Conservation (phyloP, 148 eudicot genomes). For the Nyssa sinensis region DNA sequence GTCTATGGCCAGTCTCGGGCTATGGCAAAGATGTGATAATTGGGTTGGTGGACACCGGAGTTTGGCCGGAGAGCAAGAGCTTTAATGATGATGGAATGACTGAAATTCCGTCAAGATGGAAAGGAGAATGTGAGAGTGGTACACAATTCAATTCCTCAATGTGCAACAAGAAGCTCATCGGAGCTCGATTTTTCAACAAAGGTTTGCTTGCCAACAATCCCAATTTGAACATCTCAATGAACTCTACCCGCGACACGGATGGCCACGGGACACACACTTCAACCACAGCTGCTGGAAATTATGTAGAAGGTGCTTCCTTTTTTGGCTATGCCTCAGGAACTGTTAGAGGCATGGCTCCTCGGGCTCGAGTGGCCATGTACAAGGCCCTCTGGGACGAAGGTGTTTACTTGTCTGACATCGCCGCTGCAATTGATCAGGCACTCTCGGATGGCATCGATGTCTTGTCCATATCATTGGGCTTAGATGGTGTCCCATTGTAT, state of each 20-base stretch:
- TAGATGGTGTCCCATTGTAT: constrained; percentile 31
- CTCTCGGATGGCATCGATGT: constrained; percentile 67
- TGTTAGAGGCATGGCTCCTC: constrained; percentile 63
- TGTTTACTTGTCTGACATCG: constrained; percentile 34
- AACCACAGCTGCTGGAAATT: constrained; percentile 57
- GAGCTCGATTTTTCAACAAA: constrained; percentile 62
- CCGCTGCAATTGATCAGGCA: constrained; percentile 72
- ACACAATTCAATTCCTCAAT: constrained; percentile 43
- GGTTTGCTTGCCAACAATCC: constrained; percentile 44
- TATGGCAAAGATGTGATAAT: constrained; percentile 50
- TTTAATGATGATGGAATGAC: constrained; percentile 46
- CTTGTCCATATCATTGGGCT: constrained; percentile 52
- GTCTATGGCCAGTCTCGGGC: constrained; percentile 56
- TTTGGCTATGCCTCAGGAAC: constrained; percentile 68
- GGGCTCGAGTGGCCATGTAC: constrained; percentile 63
- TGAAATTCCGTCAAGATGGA: constrained; percentile 44
- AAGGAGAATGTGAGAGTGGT: constrained; percentile 54
- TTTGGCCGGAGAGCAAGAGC: constrained; percentile 69
- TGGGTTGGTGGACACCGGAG: constrained; percentile 54
- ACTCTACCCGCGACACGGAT: constrained; percentile 55
- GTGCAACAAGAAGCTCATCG: constrained; percentile 70
- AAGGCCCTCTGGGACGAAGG: constrained; percentile 65
- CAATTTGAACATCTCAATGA: constrained; percentile 24
- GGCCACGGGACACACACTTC: constrained; percentile 84
- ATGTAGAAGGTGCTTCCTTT: constrained; percentile 45